phyloP scores from a whole-genome alignment of 1,284 basidiomycete genomes.

The Filobasidium uniguttulatum region DNA sequence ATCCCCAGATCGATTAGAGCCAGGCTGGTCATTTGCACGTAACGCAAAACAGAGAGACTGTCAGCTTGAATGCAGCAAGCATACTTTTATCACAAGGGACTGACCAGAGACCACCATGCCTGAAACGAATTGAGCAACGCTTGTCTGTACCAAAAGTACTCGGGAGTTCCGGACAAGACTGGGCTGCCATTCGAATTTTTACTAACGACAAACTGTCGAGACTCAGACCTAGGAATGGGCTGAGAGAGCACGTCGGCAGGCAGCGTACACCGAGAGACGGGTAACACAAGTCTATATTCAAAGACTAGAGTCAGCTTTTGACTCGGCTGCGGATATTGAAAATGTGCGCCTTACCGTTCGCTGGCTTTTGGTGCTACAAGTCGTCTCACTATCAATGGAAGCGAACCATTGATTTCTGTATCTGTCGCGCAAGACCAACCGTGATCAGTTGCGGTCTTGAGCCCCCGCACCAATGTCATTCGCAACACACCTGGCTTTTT shows the following conservation, averaged over 20 bases:
- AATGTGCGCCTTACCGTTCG: conserved; percentile 40
- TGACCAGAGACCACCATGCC: neutral
- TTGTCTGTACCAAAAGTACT: conserved; percentile 90
- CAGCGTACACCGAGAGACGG: conserved; percentile 55
- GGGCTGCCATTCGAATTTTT: conserved; percentile 50
- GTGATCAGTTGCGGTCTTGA: conserved; percentile 8
- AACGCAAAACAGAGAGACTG: neutral
- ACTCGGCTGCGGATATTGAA: neutral
- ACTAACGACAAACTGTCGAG: conserved; percentile 82
- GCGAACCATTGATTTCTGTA: conserved; percentile 25
- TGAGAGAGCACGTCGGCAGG: conserved; percentile 45
- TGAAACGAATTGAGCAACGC: conserved; percentile 46
- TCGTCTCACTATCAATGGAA: conserved; percentile 42
- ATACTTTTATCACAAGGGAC: neutral
- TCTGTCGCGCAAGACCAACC: neutral
- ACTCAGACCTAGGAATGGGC: conserved; percentile 68
- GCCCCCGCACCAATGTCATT: too few species aligned
- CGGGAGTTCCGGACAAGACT: conserved; percentile 52
- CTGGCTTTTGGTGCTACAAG: conserved; percentile 72
- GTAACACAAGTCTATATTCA: conserved; percentile 55
- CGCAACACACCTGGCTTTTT: conserved; percentile 32
- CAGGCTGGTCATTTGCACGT: too few species aligned
- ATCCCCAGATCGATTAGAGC: neutral
- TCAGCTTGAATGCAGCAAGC: neutral
- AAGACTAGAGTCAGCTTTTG: conserved; percentile 1